These are phyloP conservation scores for Gastrolobium bilobum DNA, from an alignment of 306 rosid species.

Conservation along the genomic window DNA sequence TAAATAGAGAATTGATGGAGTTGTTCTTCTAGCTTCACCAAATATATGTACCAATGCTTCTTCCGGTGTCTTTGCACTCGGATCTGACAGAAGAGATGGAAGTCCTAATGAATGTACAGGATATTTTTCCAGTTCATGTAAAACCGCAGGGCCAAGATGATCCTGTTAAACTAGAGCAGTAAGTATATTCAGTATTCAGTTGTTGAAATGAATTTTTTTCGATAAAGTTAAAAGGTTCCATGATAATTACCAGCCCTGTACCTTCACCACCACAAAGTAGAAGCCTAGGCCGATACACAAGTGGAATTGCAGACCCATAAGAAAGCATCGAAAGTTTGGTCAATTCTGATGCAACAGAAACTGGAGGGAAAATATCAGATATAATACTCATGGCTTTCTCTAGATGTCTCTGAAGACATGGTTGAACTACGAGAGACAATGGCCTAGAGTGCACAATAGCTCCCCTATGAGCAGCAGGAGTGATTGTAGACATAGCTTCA, in stretches of 20 bases:
- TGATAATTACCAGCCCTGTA: conserved; percentile 92
- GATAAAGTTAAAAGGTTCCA: conserved; percentile 54
- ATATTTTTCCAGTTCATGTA: conserved; percentile 96
- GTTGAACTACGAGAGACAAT: conserved; percentile 86
- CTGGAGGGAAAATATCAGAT: conserved; percentile 81
- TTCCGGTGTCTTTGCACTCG: conserved; percentile 98
- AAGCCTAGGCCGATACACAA: conserved; percentile 94
- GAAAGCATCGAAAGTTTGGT: conserved; percentile 91
- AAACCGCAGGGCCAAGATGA: conserved; percentile 98
- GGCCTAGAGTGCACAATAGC: conserved; percentile 96
- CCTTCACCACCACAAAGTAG: conserved; percentile 93
- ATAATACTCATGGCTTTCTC: conserved; percentile 70
- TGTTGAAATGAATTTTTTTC: conserved; percentile 40
- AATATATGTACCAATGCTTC: conserved; percentile 98
- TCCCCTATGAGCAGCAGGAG: conserved; percentile 99
- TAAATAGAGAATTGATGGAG: conserved; percentile 93
- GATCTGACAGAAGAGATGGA: conserved; percentile 95
- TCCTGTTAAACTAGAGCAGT: conserved; percentile 99
- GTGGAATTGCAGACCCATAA: conserved; percentile 91
- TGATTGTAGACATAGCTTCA: conserved; percentile 96
- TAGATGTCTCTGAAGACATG: conserved; percentile 85
- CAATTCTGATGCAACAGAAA: conserved; percentile 72
- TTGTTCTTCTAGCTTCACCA: conserved; percentile 96
- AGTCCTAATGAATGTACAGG: conserved; percentile 97
- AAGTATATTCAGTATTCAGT: conserved; percentile 81